Base-by-base conservation (phyloP, 177 flowering plant species). In the Vitis hybrid region DNA sequence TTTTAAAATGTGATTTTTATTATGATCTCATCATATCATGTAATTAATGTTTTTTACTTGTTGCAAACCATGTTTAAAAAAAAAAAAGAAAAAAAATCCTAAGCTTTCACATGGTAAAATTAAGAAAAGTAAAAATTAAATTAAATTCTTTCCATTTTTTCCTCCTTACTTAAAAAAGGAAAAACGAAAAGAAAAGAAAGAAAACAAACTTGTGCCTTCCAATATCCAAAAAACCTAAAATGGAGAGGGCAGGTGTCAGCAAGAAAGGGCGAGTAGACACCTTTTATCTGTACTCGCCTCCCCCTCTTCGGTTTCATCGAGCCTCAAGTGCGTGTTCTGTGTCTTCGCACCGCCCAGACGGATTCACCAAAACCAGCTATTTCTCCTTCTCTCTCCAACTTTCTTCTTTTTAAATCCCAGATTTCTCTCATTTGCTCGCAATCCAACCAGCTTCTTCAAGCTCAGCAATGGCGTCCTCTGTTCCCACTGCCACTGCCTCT, bases 401-500 rank as follows among this genome's bases (percentile, higher is more conserved):
- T 16, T 46, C 55, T 56, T 57, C 56, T 68, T 3, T 40, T 0
- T 46, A 4, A 62, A 32, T 6, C 16, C 11, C 14, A 35, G 13
- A 21, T 60, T 61, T 46, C n/a, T 16, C 62, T 19, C 64, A 49
- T 54, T 24, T 52, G 56, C 51, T 63, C 64, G 15, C 46, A 19
- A 3, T 30, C n/a, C 6, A 11, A 2, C 3, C 9, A 13, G 19
- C 61, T 4, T 49, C 56, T 27, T 48, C 30, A 14, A 60, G 52
- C 52, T 27, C 67, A 60, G 40, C 69, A 78, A 84, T 85, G 87
- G 83, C 87, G 68, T 76, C 88, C 24, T 80, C 83, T 69, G 74
- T 82, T 48, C 77, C 78, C 6, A n/a, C 80, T 11, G 14, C 69
- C 14, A 60, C 86, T 12, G 73, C 83, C 8, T 68, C 80, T 2